Conservation (phyloP, 768 basidiomycete genomes). For the Lyophyllum semitale region DNA sequence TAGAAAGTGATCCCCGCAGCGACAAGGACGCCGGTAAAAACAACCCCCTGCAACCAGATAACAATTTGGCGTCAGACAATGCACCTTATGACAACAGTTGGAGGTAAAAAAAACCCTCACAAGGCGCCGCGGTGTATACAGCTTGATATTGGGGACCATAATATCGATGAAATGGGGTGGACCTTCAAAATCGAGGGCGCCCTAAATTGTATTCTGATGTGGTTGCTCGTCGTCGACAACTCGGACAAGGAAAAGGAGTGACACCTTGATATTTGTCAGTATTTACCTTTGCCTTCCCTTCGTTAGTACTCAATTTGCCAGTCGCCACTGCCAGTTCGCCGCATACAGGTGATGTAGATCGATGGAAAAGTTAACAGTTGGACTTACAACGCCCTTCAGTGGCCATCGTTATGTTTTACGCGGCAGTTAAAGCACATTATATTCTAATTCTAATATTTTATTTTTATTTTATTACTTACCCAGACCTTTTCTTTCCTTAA, state of each 20-base stretch:
- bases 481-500: too few species aligned
- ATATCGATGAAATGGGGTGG: background rate
- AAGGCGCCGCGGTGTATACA: slow-evolving; percentile 22
- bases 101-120: slow-evolving; percentile 9
- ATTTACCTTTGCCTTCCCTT: background rate
- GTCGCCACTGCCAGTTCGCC: too few species aligned
- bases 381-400: too few species aligned
- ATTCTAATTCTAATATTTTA: too few species aligned
- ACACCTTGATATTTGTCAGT: slow-evolving; percentile 7
- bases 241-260: background rate
- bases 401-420: too few species aligned
- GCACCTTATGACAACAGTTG: too few species aligned
- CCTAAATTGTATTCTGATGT: background rate
- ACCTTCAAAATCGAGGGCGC: background rate
- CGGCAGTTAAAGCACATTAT: too few species aligned
- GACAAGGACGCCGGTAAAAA: slow-evolving; percentile 30
- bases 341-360: too few species aligned
- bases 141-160: slow-evolving; percentile 13
- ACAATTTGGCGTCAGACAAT: background rate
- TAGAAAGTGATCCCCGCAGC: slow-evolving; percentile 34
- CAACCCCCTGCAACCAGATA: slow-evolving; percentile 25
- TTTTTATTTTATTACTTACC: too few species aligned
- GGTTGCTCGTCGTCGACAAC: background rate
- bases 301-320: background rate
- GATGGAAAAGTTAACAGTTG: too few species aligned